Evolutionary conservation across 345 rosid genomes (phyloP), one percentile per base, ranked within the genome.

Genomic region (Jatropha curcas): DNA sequence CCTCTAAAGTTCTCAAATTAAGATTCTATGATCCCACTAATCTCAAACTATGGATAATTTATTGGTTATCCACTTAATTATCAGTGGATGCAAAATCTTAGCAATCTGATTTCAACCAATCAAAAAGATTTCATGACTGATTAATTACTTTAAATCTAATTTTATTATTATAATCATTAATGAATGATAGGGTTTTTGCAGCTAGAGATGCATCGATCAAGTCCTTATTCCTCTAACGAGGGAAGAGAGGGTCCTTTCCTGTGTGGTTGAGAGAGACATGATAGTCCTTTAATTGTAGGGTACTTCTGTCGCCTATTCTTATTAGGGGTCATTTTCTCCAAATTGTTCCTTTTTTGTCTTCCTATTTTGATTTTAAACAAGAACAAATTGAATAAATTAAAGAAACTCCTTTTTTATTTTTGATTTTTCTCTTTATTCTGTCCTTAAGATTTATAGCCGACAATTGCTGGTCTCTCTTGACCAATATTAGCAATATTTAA

Each of bases 251-350:
- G 5, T 7, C 55, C 20, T 37, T 52, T 48, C 19, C 3, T 67
- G 30, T 52, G 72, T 11, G 72, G 8, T 60, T 48, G 73, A 69
- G 65, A 45, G 74, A 51, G 77, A 53, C 60, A n/a, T n/a, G n/a
- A n/a, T n/a, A 19, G 25, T 22, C 39, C 48, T 74, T 57, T 68
- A 62, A 75, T 71, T 51, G 16, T 62, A 24, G 65, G 64, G 2
- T 17, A 46, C 17, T 16, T 13, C 53, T n/a, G 17, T 48, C 53
- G 17, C 53, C 53, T 14, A 48, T 1, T 4, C 53, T 71, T 70
- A 60, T 22, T 31, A 56, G 59, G 4, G 2, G 72, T 67, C 66
- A 8, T 53, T 66, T 71, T 60, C 73, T 75, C 16, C 56, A 30
- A n/a, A n/a, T n/a, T n/a, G n/a, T n/a, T n/a, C n/a, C n/a, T n/a